Base-by-base conservation (phyloP, 495 filamentous ascomycete species). In the Corynascus novoguineensis region DNA sequence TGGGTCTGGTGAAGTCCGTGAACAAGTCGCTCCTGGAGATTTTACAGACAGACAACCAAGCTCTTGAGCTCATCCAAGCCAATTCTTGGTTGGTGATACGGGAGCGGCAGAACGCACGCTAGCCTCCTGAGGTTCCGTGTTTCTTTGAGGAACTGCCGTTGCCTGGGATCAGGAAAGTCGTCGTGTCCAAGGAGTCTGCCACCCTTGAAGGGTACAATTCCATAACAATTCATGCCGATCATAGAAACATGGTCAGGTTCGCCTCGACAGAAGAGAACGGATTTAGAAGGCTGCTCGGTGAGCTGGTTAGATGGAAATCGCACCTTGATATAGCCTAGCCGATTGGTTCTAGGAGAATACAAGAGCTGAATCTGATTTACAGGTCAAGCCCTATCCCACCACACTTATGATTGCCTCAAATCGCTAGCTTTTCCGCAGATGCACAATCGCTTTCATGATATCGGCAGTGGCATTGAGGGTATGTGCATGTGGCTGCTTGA, bases 181-280 rank as follows among this genome's bases (percentile, higher is more conserved):
- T 32, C 32, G 74, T 76, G 19, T 64, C 74, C 27, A 59, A 64
- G 35, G 44, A 71, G 21, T 79, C 75, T 5, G 75, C 76, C 31
- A 60, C 52, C 21, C 41, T 65, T 17, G 56, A 62, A 1, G 63
- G 64, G 35, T 67, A 71, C 50, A 53, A 15, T 17, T n/a, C 58
- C n/a, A 28, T 64, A 19, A 64, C 62, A 57, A 65, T 77, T 28
- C 66, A 67, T 41, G 70, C 68, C 19, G 69, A 73, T 47, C 75
- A 76, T 53, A 61, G 67, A 5, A 53, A 73, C 17, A 76, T 76
- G 73, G 68, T 67, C 29, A 74, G 65, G 38, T 77, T 76, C 55
- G 47, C 28, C 32, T 40, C 35, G 0, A 35, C 35, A 0, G 60
- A 71, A 21, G 71, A 74, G 17, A 60, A 58, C 25, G 72, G 70